Percentiles rank a stretch among this genome's conserved stretches.
Evolutionary conservation across 192 early-diverging fungal species (phyloP).

Genomic region (Glomus cerebriforme): DNA sequence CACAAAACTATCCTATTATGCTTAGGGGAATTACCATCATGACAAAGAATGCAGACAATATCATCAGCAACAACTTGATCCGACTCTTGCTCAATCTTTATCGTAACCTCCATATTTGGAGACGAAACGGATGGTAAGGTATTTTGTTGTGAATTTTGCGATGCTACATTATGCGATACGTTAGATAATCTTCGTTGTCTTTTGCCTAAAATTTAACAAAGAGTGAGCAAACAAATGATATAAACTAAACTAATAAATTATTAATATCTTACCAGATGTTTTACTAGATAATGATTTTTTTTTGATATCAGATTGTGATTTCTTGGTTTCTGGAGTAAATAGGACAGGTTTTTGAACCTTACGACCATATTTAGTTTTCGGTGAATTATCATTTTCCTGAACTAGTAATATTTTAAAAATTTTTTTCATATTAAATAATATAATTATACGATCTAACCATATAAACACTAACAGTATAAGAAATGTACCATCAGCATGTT

Average conservation of each 20-base stretch:
- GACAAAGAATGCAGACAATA: constrained; percentile 36
- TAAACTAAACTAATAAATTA: not conserved
- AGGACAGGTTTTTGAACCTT: constrained; percentile 24
- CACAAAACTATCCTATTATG: constrained; percentile 40
- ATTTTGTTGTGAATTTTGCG: not conserved
- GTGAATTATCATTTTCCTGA: not conserved
- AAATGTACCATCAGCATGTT: constrained; percentile 7
- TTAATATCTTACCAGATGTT: not conserved
- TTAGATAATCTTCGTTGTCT: not conserved
- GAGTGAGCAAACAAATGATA: not conserved
- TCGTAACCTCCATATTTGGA: not conserved
- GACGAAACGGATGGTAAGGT: not conserved
- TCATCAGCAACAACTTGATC: not conserved
- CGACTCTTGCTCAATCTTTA: not conserved
- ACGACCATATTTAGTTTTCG: constrained; percentile 31
- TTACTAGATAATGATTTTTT: not conserved
- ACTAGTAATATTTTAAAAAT: not conserved
- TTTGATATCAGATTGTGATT: not conserved
- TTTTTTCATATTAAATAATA: not conserved
- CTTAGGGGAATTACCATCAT: constrained; percentile 36
- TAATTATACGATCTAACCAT: not conserved
- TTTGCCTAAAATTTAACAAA: not conserved
- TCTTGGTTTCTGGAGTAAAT: constrained; percentile 1
- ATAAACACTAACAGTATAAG: not conserved
- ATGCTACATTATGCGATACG: not conserved